Evolutionary conservation across 2,329 filamentous ascomycete species (phyloP).

Genomic region (Neonectria faginata): DNA sequence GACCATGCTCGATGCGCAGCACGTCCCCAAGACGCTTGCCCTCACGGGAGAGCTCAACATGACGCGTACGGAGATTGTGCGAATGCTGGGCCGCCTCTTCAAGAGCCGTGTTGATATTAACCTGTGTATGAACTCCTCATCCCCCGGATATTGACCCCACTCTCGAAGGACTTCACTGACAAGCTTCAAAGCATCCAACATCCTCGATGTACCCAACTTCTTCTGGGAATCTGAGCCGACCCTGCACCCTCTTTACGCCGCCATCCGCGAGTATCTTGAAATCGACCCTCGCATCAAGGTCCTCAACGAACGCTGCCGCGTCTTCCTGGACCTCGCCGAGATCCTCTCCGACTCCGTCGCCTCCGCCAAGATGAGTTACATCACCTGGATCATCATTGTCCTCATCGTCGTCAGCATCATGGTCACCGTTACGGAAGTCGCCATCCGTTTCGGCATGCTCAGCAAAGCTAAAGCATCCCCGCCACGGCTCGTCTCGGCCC

Average conservation of each 20-base stretch:
- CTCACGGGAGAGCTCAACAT: slow-evolving; percentile 91
- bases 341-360: slow-evolving; percentile 93
- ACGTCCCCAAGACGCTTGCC: slow-evolving; percentile 89
- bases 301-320: slow-evolving; percentile 94
- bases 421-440: slow-evolving; percentile 90
- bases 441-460: slow-evolving; percentile 84
- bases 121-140: slow-evolving; percentile 77
- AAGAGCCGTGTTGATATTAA: slow-evolving; percentile 97
- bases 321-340: slow-evolving; percentile 96
- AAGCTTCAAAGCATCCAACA: slow-evolving; percentile 79
- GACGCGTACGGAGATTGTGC: slow-evolving; percentile 91
- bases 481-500: slow-evolving; percentile 25
- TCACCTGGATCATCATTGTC: slow-evolving; percentile 98
- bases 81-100: slow-evolving; percentile 89
- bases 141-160: neutral
- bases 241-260: slow-evolving; percentile 91
- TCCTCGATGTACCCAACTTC: slow-evolving; percentile 95
- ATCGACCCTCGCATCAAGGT: slow-evolving; percentile 97
- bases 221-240: slow-evolving; percentile 99
- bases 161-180: slow-evolving; percentile 35
- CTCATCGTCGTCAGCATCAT: slow-evolving; percentile 91
- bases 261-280: slow-evolving; percentile 96
- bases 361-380: slow-evolving; percentile 93
- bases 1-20: slow-evolving; percentile 92
- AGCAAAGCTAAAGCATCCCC: slow-evolving; percentile 39